A percentile compares a stretch with the other conserved stretches of the same genome.
These are phyloP conservation scores for Penicillium oxalicum DNA, from an alignment of 2,329 filamentous ascomycete species.

Conservation along the genomic window DNA sequence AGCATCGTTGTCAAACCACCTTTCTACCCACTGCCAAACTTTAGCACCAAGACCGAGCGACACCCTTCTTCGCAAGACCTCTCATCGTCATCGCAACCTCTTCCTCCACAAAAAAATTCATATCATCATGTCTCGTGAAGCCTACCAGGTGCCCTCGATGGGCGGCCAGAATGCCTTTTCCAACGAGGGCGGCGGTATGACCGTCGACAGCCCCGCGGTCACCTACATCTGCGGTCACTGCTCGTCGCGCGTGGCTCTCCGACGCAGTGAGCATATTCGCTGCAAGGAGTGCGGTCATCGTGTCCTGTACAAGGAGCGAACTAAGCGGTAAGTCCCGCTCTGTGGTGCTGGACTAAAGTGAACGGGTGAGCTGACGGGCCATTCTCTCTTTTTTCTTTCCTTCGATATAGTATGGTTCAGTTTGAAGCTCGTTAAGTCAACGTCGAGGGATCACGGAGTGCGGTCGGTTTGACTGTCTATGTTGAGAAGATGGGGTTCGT, in stretches of 20 bases:
- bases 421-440: conserved; percentile 77
- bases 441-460: neutral
- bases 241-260: conserved; percentile 67
- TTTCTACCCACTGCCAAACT: too few species aligned
- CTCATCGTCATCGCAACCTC: neutral
- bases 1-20: neutral
- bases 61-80: too few species aligned
- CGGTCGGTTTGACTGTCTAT: neutral
- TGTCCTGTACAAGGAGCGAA: conserved; percentile 95
- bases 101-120: neutral
- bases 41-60: too few species aligned
- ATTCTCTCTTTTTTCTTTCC: conserved; percentile 1
- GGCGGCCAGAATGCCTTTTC: conserved; percentile 38
- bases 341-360: neutral
- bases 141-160: conserved; percentile 66
- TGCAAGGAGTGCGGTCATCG: conserved; percentile 93
- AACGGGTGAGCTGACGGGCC: conserved; percentile 7
- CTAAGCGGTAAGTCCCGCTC: conserved; percentile 67
- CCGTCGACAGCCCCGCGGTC: conserved; percentile 52
- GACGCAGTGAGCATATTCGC: conserved; percentile 72
- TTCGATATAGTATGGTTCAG: conserved; percentile 75
- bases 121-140: conserved; percentile 61
- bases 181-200: conserved; percentile 36
- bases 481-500: too few species aligned
- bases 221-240: conserved; percentile 79